phyloP scores from a whole-genome alignment of 2,329 filamentous ascomycete species.

The Epichloe festucae region DNA sequence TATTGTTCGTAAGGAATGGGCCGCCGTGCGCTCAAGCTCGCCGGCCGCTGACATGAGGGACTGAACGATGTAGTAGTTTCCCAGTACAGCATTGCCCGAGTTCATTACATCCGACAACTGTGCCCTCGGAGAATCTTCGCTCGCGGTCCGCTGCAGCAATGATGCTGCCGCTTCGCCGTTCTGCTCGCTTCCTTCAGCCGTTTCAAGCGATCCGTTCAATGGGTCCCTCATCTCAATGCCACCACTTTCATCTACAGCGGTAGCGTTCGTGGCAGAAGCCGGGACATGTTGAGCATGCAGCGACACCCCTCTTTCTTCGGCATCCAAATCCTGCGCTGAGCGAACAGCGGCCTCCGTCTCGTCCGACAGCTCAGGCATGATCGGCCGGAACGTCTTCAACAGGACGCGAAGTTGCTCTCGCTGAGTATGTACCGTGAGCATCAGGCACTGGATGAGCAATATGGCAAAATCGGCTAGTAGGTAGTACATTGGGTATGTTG shows the following conservation, averaged over 20 bases:
- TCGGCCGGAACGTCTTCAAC: constrained; percentile 26
- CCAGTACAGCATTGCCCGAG: constrained; percentile 42
- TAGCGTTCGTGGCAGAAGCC: constrained; percentile 19
- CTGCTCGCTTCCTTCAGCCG: constrained; percentile 12
- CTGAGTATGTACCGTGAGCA: constrained; percentile 50
- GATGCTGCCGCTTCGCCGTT: constrained; percentile 16
- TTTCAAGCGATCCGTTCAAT: constrained; percentile 10
- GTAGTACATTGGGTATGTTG: constrained; percentile 42
- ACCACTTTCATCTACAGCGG: constrained; percentile 21
- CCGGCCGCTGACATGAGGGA: constrained; percentile 34
- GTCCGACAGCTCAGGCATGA: constrained; percentile 17
- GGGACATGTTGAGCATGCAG: background rate
- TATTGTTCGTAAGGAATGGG: constrained; percentile 39
- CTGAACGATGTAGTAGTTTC: constrained; percentile 39
- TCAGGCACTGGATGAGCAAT: constrained; percentile 45
- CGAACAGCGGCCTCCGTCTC: constrained; percentile 15
- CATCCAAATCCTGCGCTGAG: constrained; percentile 37
- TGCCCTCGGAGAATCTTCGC: constrained; percentile 20
- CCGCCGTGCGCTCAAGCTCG: constrained; percentile 33
- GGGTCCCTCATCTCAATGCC: constrained; percentile 32
- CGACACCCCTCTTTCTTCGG: constrained; percentile 41
- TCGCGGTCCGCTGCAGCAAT: constrained; percentile 13
- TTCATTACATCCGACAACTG: constrained; percentile 34
- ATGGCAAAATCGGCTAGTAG: constrained; percentile 43
- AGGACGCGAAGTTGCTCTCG: constrained; percentile 41